Evolutionary conservation across 768 basidiomycete genomes (phyloP).

Genomic region (Tylopilus intermedius): DNA sequence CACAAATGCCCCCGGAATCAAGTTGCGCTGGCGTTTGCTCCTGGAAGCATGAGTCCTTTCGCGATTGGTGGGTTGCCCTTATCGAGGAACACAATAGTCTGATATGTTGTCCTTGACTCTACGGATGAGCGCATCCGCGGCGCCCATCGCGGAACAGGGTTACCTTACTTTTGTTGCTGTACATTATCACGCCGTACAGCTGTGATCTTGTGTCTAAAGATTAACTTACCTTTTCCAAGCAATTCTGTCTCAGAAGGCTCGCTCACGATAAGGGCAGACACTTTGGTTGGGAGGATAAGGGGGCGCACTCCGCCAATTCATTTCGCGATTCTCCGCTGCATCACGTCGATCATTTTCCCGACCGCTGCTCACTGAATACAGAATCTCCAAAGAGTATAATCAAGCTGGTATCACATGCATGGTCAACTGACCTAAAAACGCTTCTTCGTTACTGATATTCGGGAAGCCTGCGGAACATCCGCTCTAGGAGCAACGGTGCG

Average conservation of each 20-base stretch:
- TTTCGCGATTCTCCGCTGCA: slow-evolving; percentile 13
- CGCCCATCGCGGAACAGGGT: slow-evolving; percentile 1
- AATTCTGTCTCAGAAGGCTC: slow-evolving; percentile 1
- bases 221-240: background rate
- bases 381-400: slow-evolving; percentile 9
- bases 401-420: background rate
- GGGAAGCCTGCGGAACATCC: slow-evolving; percentile 4
- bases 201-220: background rate
- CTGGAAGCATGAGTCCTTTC: slow-evolving; percentile 14
- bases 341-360: slow-evolving; percentile 9
- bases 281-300: slow-evolving; percentile 22
- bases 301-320: slow-evolving; percentile 1
- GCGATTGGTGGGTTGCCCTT: slow-evolving; percentile 21
- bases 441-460: slow-evolving; percentile 3
- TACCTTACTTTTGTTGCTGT: background rate
- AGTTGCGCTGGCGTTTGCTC: slow-evolving; percentile 6
- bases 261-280: slow-evolving; percentile 20
- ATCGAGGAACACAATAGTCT: slow-evolving; percentile 3
- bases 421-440: background rate
- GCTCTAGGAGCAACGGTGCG: slow-evolving; percentile 12
- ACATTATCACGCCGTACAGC: background rate
- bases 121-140: background rate
- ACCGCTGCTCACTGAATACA: slow-evolving; percentile 3
- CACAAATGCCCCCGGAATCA: slow-evolving; percentile 12
- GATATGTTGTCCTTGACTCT: slow-evolving; percentile 1